Conservation (phyloP, 2,329 filamentous ascomycete genomes). For the Hypoxylon sp. region DNA sequence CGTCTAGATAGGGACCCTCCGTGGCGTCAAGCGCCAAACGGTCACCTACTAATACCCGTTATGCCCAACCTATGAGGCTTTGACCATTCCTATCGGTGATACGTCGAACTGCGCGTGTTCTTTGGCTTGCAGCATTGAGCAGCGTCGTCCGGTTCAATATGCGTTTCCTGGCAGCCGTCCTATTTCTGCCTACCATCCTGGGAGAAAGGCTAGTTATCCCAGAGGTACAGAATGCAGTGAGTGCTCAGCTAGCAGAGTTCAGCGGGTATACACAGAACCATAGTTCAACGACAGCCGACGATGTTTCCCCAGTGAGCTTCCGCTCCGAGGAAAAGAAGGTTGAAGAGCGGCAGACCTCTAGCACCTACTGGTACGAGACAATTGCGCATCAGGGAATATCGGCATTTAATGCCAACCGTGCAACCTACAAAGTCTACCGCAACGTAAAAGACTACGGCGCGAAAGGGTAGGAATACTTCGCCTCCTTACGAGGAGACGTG, state of each 20-base stretch:
- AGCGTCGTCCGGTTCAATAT: slow-evolving; percentile 36
- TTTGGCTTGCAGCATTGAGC: slow-evolving; percentile 8
- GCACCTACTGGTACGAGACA: slow-evolving; percentile 53
- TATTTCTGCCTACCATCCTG: slow-evolving; percentile 39
- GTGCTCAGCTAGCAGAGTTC: slow-evolving; percentile 44
- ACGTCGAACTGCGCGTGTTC: background rate
- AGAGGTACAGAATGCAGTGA: slow-evolving; percentile 45
- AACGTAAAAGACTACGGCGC: slow-evolving; percentile 58
- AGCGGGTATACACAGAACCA: slow-evolving; percentile 39
- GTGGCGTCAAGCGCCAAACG: slow-evolving; percentile 25
- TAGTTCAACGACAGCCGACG: slow-evolving; percentile 10
- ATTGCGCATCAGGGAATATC: slow-evolving; percentile 56
- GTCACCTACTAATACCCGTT: slow-evolving; percentile 21
- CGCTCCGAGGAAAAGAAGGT: slow-evolving; percentile 20
- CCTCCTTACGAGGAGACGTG: background rate
- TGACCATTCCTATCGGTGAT: slow-evolving; percentile 5
- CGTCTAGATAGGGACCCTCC: slow-evolving; percentile 1
- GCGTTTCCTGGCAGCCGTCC: slow-evolving; percentile 38
- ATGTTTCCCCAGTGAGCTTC: slow-evolving; percentile 7
- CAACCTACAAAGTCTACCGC: slow-evolving; percentile 56
- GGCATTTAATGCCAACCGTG: slow-evolving; percentile 53
- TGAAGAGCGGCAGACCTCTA: slow-evolving; percentile 39
- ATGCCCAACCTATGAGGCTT: slow-evolving; percentile 4
- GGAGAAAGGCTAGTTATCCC: slow-evolving; percentile 47
- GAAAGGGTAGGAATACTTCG: slow-evolving; percentile 45